phyloP scores from a whole-genome alignment of 1,284 basidiomycete species.

The Xerocomus minutiporus region DNA sequence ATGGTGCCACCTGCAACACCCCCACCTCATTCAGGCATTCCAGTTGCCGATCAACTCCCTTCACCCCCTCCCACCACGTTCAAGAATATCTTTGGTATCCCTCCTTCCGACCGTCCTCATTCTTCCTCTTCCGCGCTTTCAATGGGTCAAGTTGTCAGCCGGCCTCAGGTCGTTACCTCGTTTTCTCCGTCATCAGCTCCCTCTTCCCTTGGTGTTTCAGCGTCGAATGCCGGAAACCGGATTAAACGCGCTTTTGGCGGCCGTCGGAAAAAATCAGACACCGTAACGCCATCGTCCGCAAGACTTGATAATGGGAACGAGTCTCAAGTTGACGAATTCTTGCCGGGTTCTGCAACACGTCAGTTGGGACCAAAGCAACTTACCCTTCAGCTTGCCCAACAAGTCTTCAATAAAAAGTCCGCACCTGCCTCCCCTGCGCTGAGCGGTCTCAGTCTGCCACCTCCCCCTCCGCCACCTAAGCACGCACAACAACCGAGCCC shows the following conservation, averaged over 20 bases:
- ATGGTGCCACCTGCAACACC: slow-evolving; percentile 37
- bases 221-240: slow-evolving; percentile 42
- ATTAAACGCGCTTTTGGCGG: slow-evolving; percentile 61
- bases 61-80: slow-evolving; percentile 33
- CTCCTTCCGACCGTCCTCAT: slow-evolving; percentile 35
- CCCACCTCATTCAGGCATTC: slow-evolving; percentile 39
- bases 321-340: slow-evolving; percentile 20
- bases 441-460: slow-evolving; percentile 26
- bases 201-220: slow-evolving; percentile 20
- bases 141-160: slow-evolving; percentile 42
- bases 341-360: slow-evolving; percentile 21
- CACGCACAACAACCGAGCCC: slow-evolving; percentile 13
- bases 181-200: slow-evolving; percentile 30
- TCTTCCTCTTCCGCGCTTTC: slow-evolving; percentile 32
- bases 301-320: slow-evolving; percentile 31
- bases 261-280: slow-evolving; percentile 62
- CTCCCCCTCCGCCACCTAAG: slow-evolving; percentile 38
- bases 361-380: slow-evolving; percentile 30
- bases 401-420: slow-evolving; percentile 40
- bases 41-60: slow-evolving; percentile 40
- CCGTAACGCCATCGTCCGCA: slow-evolving; percentile 29
- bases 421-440: slow-evolving; percentile 29
- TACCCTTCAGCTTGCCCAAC: slow-evolving; percentile 40
- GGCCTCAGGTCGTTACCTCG: slow-evolving; percentile 27
- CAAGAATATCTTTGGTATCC: slow-evolving; percentile 35